Evolutionary conservation across 2,329 filamentous ascomycete species (phyloP).

Genomic region (Arthrobotrys sphaeroides): DNA sequence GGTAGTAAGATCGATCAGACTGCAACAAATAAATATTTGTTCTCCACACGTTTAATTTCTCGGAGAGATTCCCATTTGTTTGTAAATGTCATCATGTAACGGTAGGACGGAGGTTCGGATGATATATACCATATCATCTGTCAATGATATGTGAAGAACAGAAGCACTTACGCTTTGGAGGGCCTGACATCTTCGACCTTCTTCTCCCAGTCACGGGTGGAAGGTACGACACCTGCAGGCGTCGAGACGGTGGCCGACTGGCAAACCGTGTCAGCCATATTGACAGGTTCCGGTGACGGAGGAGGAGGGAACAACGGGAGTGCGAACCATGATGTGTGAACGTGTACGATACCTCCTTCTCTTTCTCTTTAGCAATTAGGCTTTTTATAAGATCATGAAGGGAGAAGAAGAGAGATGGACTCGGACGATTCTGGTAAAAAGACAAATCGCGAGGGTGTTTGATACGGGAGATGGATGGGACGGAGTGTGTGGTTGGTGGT

Average conservation of each 20-base stretch:
- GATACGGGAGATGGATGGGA: constrained; percentile 55
- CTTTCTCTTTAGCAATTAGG: too few relatives aligned
- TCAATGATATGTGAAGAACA: neutral
- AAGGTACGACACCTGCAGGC: constrained; percentile 46
- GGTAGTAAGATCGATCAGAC: constrained; percentile 67
- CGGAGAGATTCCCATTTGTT: constrained; percentile 99
- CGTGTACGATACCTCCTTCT: too few relatives aligned
- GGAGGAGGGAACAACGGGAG: constrained; percentile 46
- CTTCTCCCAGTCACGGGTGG: constrained; percentile 72
- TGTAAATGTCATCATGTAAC: constrained; percentile 79
- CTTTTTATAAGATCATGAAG: too few relatives aligned
- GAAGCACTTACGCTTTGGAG: constrained; percentile 80
- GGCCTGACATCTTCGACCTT: constrained; percentile 85
- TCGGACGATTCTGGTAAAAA: constrained; percentile 50
- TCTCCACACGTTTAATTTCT: constrained; percentile 87
- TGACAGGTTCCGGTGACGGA: constrained; percentile 53
- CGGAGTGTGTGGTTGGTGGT: constrained; percentile 55
- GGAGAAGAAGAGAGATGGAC: too few relatives aligned
- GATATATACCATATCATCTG: too few relatives aligned
- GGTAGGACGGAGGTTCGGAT: constrained; percentile 59
- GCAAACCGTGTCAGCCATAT: constrained; percentile 55
- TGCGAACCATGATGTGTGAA: constrained; percentile 53
- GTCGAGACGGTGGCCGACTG: constrained; percentile 55
- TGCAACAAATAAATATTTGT: constrained; percentile 69
- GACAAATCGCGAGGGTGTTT: constrained; percentile 1